Percentiles rank a stretch among this genome's conserved stretches.
Conservation (phyloP, 2,329 filamentous ascomycete genomes). For the Coniochaeta sp. region DNA sequence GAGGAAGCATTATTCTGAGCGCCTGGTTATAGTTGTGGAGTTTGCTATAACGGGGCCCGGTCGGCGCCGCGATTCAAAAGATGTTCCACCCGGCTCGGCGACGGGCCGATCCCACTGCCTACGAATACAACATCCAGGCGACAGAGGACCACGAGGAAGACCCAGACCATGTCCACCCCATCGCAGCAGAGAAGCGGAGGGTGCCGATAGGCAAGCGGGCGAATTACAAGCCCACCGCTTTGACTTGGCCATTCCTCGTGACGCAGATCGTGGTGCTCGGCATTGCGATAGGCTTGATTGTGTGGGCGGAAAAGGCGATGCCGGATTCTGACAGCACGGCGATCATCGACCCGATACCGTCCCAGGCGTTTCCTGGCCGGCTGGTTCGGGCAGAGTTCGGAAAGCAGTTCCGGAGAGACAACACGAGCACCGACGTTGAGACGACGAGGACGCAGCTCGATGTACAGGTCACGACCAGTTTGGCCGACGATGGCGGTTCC, state of each 20-base stretch:
- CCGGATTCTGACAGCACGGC: slow-evolving; percentile 21
- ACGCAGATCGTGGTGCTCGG: slow-evolving; percentile 16
- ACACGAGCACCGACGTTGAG: neutral
- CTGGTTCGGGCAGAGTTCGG: neutral
- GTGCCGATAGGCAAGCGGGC: slow-evolving; percentile 5
- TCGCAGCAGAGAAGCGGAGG: slow-evolving; percentile 3
- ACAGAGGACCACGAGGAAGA: slow-evolving; percentile 18
- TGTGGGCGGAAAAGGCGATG: slow-evolving; percentile 20
- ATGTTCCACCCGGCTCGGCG: slow-evolving; percentile 8
- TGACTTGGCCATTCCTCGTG: slow-evolving; percentile 24
- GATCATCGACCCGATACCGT: slow-evolving; percentile 9
- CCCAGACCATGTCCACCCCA: neutral
- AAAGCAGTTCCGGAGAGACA: neutral
- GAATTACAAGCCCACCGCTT: slow-evolving; percentile 22
- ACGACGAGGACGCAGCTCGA: neutral
- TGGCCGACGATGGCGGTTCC: neutral
- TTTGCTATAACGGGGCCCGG: neutral
- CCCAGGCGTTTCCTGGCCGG: neutral
- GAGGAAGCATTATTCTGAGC: neutral
- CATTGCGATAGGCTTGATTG: slow-evolving; percentile 18
- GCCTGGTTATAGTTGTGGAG: neutral
- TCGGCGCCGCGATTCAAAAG: neutral
- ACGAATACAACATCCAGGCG: slow-evolving; percentile 22
- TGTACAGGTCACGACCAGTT: neutral
- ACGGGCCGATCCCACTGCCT: slow-evolving; percentile 12